These are phyloP conservation scores for Sophora flavescens DNA, from an alignment of 306 rosid genomes.

Conservation along the genomic window DNA sequence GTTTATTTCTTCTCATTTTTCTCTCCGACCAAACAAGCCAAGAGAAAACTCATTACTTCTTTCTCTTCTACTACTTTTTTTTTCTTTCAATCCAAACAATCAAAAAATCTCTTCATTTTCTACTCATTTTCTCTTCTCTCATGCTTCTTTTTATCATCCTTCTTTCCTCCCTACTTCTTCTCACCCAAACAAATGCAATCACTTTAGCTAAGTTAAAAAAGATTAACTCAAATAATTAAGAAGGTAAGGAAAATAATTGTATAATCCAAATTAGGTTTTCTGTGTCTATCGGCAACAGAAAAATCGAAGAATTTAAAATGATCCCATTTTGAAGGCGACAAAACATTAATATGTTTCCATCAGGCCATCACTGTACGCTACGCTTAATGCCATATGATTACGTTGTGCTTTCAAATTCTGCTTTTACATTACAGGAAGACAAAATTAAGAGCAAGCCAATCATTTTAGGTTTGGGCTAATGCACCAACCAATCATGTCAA, in stretches of 20 bases:
- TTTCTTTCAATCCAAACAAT: too few relatives aligned
- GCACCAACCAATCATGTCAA: conserved; percentile 51
- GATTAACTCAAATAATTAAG: conserved; percentile 38
- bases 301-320: conserved; percentile 20
- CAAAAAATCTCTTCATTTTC: too few relatives aligned
- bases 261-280: conserved; percentile 43
- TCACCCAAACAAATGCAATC: background rate
- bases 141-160: too few relatives aligned
- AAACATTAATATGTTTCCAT: conserved; percentile 13
- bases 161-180: too few relatives aligned
- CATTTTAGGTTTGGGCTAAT: conserved; percentile 13
- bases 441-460: conserved; percentile 38
- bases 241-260: conserved; percentile 41
- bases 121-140: too few relatives aligned
- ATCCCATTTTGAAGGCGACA: conserved; percentile 49
- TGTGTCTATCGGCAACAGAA: conserved; percentile 21
- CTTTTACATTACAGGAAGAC: conserved; percentile 41
- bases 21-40: too few relatives aligned
- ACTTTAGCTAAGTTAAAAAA: background rate
- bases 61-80: too few relatives aligned
- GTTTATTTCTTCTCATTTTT: too few relatives aligned
- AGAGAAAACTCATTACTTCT: too few relatives aligned
- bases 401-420: conserved; percentile 39
- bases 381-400: conserved; percentile 37
- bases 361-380: background rate